phyloP scores from a whole-genome alignment of 2,329 filamentous ascomycete genomes.

The Coniochaeta hoffmannii region DNA sequence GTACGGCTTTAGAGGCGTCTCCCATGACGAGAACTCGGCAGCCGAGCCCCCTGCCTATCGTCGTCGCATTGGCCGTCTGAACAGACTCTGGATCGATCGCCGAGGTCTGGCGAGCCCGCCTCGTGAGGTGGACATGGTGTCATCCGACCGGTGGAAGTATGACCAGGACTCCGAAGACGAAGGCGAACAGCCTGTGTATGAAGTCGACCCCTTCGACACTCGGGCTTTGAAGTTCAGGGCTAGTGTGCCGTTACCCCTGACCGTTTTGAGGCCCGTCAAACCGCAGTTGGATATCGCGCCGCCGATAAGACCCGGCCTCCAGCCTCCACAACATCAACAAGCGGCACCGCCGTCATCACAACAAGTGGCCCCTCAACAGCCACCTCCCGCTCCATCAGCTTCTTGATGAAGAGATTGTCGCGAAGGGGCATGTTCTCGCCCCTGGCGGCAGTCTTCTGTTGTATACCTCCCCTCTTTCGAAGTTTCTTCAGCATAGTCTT shows the following conservation, averaged over 20 bases:
- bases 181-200: constrained; percentile 66
- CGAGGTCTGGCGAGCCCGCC: constrained; percentile 54
- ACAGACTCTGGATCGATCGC: constrained; percentile 82
- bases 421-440: neutral
- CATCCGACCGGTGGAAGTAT: constrained; percentile 73
- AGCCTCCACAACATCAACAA: constrained; percentile 14
- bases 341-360: constrained; percentile 12
- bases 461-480: constrained; percentile 12
- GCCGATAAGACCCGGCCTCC: constrained; percentile 13
- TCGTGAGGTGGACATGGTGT: constrained; percentile 25
- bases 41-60: constrained; percentile 60
- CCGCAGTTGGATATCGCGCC: neutral
- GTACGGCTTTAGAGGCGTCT: constrained; percentile 39
- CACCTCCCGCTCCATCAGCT: constrained; percentile 4
- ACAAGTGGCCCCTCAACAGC: constrained; percentile 13
- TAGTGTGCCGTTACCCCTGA: constrained; percentile 41
- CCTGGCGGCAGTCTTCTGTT: constrained; percentile 1
- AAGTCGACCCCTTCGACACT: constrained; percentile 64
- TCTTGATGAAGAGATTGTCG: neutral
- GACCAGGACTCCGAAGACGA: constrained; percentile 81
- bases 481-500: constrained; percentile 3
- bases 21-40: constrained; percentile 29
- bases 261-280: constrained; percentile 8
- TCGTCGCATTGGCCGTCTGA: constrained; percentile 75
- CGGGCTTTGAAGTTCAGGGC: constrained; percentile 53